Base-by-base conservation (phyloP, 805 yeast genomes). In the Kluyveromyces dobzhanskii region DNA sequence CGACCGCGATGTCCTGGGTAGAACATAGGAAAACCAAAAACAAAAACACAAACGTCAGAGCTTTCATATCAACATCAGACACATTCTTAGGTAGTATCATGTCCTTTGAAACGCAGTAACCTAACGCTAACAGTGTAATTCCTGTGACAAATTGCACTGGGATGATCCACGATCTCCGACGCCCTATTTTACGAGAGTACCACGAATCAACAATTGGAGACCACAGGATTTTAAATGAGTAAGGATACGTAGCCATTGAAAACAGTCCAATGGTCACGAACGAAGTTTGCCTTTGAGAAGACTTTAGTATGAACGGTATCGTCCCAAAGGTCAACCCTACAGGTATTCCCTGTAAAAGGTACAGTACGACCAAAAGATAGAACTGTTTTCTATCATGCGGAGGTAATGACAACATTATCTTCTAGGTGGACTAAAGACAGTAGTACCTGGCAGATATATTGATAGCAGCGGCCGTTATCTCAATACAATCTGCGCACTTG, bases 1-100 rank as follows among this genome's bases (percentile, higher is more conserved):
- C 98, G 17, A 92, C 98, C 0, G 98, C 97, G 40, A 92, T 92
- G 57, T 92, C 98, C 61, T 92, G 98, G 0, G 98, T 90, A 1
- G 97, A 97, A 64, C 97, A 88, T 43, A 88, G 69, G 42, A 90
- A 75, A 24, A 92, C 92, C 43, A 92, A 65, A 17, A 76, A 47
- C 51, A 88, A 84, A 61, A 92, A 92, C 41, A 76, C 70, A 36
- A 67, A 49, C 0, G 97, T 85, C 44, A 92, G 73, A 4, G 25
- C 29, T 17, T 29, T 18, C 16, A 35, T 18, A 27, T 39, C 35
- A 12, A 47, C 40, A 23, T 45, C 43, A 25, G 38, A 43, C 7
- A 39, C 41, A 11, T 42, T 44, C 10, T 63, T 41, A 54, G 71
- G 54, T 80, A 66, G 49, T 72, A 62, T 4, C 48, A 49, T 45